These are phyloP conservation scores for Gonapodya sp. DNA, from an alignment of 192 early-diverging fungal species.

Conservation along the genomic window DNA sequence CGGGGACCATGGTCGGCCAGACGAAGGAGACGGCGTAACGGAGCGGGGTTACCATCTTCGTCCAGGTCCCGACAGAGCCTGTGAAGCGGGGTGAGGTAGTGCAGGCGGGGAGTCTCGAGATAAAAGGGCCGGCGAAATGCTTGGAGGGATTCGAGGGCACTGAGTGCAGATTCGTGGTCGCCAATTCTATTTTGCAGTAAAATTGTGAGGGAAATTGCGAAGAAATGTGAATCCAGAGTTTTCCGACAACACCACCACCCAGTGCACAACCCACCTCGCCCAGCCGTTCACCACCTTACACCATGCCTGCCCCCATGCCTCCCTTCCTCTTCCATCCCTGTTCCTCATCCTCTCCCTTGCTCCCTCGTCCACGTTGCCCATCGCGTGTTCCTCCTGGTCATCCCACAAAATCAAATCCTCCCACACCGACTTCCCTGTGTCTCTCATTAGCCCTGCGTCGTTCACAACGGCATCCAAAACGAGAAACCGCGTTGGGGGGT, in stretches of 20 bases:
- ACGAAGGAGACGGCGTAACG: not conserved
- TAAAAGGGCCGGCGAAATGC: slow-evolving; percentile 5
- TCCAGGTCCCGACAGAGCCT: not conserved
- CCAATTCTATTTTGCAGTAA: not conserved
- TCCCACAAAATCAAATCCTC: not conserved
- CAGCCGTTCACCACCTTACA: not conserved
- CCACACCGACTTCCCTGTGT: not conserved
- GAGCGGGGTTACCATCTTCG: not conserved
- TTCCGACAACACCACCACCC: not conserved
- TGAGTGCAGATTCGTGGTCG: not conserved
- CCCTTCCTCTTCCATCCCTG: not conserved
- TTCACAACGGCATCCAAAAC: not conserved
- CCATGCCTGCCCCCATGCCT: not conserved
- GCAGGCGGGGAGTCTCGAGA: not conserved
- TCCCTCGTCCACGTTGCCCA: not conserved
- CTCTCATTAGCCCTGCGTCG: not conserved
- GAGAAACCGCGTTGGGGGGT: not conserved
- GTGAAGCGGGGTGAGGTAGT: not conserved
- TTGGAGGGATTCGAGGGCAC: not conserved
- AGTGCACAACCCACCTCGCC: not conserved
- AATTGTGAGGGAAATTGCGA: too few relatives aligned
- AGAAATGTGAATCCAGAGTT: not conserved
- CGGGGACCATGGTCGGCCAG: not conserved
- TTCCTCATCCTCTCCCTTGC: not conserved
- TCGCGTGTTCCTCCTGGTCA: not conserved